phyloP scores from a whole-genome alignment of 2,329 filamentous ascomycete genomes.

The Purpureocillium takamizusanense region DNA sequence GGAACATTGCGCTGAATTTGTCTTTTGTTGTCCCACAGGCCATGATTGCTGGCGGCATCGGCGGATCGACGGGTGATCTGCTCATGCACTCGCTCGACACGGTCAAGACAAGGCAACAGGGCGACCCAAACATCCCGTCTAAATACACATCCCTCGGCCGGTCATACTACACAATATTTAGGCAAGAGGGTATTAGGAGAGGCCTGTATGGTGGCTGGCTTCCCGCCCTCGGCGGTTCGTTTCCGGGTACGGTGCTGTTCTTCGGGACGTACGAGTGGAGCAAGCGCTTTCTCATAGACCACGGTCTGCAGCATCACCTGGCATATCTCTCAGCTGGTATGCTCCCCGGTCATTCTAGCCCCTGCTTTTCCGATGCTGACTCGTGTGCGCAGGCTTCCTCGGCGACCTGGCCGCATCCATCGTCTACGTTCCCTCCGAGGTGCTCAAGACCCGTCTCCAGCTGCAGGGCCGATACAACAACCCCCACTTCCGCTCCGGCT shows the following conservation, averaged over 20 bases:
- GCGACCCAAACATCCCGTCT: conserved; percentile 84
- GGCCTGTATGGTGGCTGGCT: conserved; percentile 91
- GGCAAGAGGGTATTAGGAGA: conserved; percentile 78
- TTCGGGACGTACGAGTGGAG: conserved; percentile 96
- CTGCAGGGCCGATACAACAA: conserved; percentile 94
- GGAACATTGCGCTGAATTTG: too few species aligned
- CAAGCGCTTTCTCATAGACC: conserved; percentile 81
- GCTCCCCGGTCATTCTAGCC: background rate
- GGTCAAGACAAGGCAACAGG: conserved; percentile 96
- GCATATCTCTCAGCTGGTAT: conserved; percentile 79
- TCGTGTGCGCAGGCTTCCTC: conserved; percentile 57
- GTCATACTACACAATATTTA: conserved; percentile 86
- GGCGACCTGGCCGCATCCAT: conserved; percentile 88
- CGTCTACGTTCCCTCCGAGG: conserved; percentile 93
- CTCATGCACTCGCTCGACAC: conserved; percentile 98
- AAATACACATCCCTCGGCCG: conserved; percentile 86
- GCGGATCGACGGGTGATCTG: conserved; percentile 90
- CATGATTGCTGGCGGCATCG: conserved; percentile 91
- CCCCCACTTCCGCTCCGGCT: conserved; percentile 84
- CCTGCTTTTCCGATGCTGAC: background rate
- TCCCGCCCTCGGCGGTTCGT: conserved; percentile 84
- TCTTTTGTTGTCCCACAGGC: conserved; percentile 51
- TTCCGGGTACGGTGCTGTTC: conserved; percentile 88
- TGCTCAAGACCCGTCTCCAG: conserved; percentile 93
- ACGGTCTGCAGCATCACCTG: conserved; percentile 70